Base-by-base conservation (phyloP, 352 stramenopile species). In the Globisporangium paroecandrum region DNA sequence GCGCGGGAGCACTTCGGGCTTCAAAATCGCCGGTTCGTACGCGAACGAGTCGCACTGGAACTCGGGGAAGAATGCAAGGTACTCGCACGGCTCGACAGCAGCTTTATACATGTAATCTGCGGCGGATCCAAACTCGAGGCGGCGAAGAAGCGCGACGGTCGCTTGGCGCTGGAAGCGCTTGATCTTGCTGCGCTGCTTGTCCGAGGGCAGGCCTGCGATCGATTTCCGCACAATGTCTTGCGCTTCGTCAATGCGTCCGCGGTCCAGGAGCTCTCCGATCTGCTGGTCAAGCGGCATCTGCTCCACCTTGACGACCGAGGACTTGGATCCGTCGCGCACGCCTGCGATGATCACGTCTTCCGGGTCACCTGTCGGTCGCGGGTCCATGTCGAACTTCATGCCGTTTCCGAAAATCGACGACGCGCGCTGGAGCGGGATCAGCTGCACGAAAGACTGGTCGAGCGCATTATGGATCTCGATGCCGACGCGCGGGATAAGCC, bases 361-460 rank as follows among this genome's bases (percentile, higher is more conserved):
- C 3, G 73, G 78, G 58, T 96, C 88, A 38, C 83, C 85, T 27
- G 72, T 83, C 12, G 77, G 82, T 24, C 88, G 78, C 2, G 88
- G 88, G 29, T 94, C 86, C 88, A 96, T 96, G 69, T 96, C 86
- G 72, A 86, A 96, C 72, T 96, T 96, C 88, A 96, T 96, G n/a
- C 88, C 88, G 68, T 96, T 96, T 53, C 81, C 79, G 70, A 96
- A 96, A 69, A 96, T 92, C 24, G 81, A 88, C 8, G 79, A 77
- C 5, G 78, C 87, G 24, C 81, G 77, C 27, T 78, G 74, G 8
- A 96, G 72, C 13, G 86, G 72, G 55, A 96, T 72, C 7, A 78
- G 89, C 71, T 96, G 88, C 60, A 96, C 86, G 54, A 94, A 71
- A 3, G 77, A 83, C 62, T 87, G 83, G 69, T 96, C 88, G 27